Base-by-base conservation (phyloP, 768 basidiomycete species). In the Macrocybe gigantea region DNA sequence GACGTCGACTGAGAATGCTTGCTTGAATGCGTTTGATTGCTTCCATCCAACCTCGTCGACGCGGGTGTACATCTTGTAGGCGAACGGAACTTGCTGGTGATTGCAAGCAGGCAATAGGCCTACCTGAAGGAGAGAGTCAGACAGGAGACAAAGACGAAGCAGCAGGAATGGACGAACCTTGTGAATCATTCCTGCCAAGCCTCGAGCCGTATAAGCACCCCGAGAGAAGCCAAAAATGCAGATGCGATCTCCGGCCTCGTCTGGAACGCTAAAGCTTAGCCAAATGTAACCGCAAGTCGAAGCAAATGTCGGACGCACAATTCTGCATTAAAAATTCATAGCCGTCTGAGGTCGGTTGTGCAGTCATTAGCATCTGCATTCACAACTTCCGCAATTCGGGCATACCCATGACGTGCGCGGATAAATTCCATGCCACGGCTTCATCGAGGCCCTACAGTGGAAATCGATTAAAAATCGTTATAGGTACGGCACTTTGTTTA, bases 311-410 rank as follows among this genome's bases (percentile, higher is more conserved):
- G 2, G 13, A 62, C 64, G 22, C 53, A 73, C 75, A 80, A 50
- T 78, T 77, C 48, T 78, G 71, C 79, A 80, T 80, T 38, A 82
- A 58, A 51, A 79, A 82, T 51, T 73, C 70, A 48, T 80, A 80
- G 1, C 78, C 79, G 33, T 67, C 77, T 74, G 37, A 4, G 7
- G n/a, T 22, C 30, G 33, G 10, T 13, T 38, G 12, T 36, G 11
- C 12, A 31, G 22, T 41, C n/a, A 49, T 39, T 11, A 49, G 29
- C 9, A 43, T 33, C 22, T 35, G 33, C 43, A 10, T 41, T n/a
- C 37, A 45, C 7, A 38, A 13, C 14, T 10, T 39, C 12, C 44
- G 45, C 30, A 12, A 5, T 32, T 15, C 6, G 40, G n/a, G 44
- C 56, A 22, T 51, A 72, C 69, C 64, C 68, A 71, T 79, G 38